Conservation (phyloP, 225 moss, liverwort and hornwort species). For the Rhytidiadelphus loreus region DNA sequence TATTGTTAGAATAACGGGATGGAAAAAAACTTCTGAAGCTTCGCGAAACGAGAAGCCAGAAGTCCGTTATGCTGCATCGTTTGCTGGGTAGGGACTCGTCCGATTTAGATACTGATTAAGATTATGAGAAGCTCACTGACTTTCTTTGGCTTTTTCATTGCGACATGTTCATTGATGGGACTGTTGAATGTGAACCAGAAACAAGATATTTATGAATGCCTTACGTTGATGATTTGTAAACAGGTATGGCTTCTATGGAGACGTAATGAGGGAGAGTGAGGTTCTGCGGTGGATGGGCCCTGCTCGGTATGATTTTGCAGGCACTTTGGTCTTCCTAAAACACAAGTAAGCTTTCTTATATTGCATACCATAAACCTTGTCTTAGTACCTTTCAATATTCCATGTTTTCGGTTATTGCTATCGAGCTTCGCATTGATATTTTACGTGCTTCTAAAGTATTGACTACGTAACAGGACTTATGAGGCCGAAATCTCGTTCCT, state of each 20-base stretch:
- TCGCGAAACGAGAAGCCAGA: slow-evolving; percentile 50
- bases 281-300: slow-evolving; percentile 80
- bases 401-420: neutral
- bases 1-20: slow-evolving; percentile 71
- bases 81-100: slow-evolving; percentile 65
- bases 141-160: neutral
- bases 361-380: neutral
- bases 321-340: slow-evolving; percentile 70
- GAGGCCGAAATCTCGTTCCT: slow-evolving; percentile 83
- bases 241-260: slow-evolving; percentile 99
- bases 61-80: slow-evolving; percentile 93
- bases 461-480: slow-evolving; percentile 51
- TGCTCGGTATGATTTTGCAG: slow-evolving; percentile 86
- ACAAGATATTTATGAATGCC: neutral
- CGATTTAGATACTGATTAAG: neutral
- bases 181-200: neutral
- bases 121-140: neutral
- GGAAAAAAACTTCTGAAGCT: slow-evolving; percentile 26
- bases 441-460: neutral
- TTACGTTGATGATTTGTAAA: neutral
- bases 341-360: slow-evolving; percentile 50
- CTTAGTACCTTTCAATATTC: neutral
- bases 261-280: slow-evolving; percentile 89
- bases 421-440: neutral
- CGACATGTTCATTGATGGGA: neutral